Evolutionary conservation across 805 yeast genomes (phyloP).

Genomic region (Dipodascopsis uninucleata): DNA sequence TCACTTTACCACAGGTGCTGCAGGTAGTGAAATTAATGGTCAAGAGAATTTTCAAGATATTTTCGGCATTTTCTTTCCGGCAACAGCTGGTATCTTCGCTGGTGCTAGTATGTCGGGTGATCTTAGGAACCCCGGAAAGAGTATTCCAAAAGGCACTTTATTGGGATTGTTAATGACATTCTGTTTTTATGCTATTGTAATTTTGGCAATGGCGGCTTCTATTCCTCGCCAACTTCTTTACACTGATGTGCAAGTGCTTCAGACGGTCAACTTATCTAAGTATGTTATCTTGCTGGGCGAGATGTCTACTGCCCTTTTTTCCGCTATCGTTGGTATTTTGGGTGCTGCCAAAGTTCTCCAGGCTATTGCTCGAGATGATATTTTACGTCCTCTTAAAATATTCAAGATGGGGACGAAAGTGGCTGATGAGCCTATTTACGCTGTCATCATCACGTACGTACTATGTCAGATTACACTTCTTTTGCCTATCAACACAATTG

Average conservation of each 20-base stretch:
- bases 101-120: constrained; percentile 99
- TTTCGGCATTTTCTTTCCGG: constrained; percentile 96
- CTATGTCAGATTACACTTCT: constrained; percentile 80
- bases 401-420: constrained; percentile 52
- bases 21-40: constrained; percentile 60
- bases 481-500: constrained; percentile 89
- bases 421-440: constrained; percentile 54
- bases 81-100: constrained; percentile 97
- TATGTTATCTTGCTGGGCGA: constrained; percentile 80
- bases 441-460: constrained; percentile 73
- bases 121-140: constrained; percentile 73
- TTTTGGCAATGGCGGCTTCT: constrained; percentile 71
- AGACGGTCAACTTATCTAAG: constrained; percentile 69
- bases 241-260: constrained; percentile 78
- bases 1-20: constrained; percentile 81
- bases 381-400: constrained; percentile 70
- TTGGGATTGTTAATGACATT: constrained; percentile 80
- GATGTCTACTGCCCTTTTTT: constrained; percentile 81
- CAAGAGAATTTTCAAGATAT: constrained; percentile 78
- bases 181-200: constrained; percentile 70
- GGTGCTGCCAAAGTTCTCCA: constrained; percentile 91
- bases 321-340: constrained; percentile 90
- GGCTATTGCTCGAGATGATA: constrained; percentile 80
- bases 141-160: constrained; percentile 92
- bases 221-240: constrained; percentile 76